Conservation (phyloP, 1,139 yeast species). For the Yamadazyma spencermartinsiae region DNA sequence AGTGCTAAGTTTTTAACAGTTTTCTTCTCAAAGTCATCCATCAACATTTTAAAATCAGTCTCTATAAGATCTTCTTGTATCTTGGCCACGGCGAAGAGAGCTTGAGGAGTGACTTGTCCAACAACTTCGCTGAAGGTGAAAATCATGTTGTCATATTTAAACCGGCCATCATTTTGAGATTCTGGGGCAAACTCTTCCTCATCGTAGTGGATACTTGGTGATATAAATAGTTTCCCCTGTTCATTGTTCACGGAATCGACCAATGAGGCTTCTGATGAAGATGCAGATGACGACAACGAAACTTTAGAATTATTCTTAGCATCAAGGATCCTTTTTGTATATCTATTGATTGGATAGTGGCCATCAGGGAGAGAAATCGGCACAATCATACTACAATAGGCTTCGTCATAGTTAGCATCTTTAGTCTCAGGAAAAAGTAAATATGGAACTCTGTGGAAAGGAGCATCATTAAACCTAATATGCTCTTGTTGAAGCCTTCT, state of each 20-base stretch:
- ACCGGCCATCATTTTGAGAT: slow-evolving; percentile 38
- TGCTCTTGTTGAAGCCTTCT: slow-evolving; percentile 63
- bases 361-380: slow-evolving; percentile 66
- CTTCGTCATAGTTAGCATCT: slow-evolving; percentile 44
- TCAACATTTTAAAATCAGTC: slow-evolving; percentile 44
- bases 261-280: slow-evolving; percentile 2
- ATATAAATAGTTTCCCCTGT: slow-evolving; percentile 10
- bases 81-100: slow-evolving; percentile 29
- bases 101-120: slow-evolving; percentile 37
- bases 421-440: slow-evolving; percentile 54
- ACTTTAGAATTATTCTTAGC: slow-evolving; percentile 3
- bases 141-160: slow-evolving; percentile 56
- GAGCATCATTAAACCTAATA: slow-evolving; percentile 71
- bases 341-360: slow-evolving; percentile 55
- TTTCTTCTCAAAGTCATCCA: slow-evolving; percentile 69
- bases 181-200: slow-evolving; percentile 48
- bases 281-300: slow-evolving; percentile 4
- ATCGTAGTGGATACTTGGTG: slow-evolving; percentile 39
- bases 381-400: slow-evolving; percentile 56
- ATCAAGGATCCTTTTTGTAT: slow-evolving; percentile 7
- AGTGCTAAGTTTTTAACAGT: slow-evolving; percentile 47
- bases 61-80: slow-evolving; percentile 34
- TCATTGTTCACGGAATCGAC: slow-evolving; percentile 3
- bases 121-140: slow-evolving; percentile 50
- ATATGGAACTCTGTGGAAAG: slow-evolving; percentile 78